Evolutionary conservation across 108 stramenopile species (phyloP).

Genomic region (Cylindrotheca closterium): DNA sequence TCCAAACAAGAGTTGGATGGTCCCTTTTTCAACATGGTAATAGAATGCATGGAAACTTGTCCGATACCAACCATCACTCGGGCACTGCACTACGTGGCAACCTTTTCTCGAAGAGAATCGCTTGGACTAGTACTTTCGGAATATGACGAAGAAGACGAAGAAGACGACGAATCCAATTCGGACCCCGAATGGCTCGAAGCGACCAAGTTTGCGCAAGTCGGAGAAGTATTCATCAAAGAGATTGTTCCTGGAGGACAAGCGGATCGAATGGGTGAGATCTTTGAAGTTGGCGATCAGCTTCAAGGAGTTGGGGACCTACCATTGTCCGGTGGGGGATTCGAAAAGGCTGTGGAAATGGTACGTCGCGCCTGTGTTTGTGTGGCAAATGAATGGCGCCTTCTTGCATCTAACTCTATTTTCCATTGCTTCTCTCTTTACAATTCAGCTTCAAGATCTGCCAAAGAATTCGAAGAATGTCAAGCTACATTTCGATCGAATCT

Average conservation of each 20-base stretch:
- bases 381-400: too few relatives aligned
- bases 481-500: constrained; percentile 73
- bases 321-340: constrained; percentile 63
- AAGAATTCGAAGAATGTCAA: constrained; percentile 40
- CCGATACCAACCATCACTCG: constrained; percentile 35
- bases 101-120: constrained; percentile 56
- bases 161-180: constrained; percentile 18
- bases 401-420: too few relatives aligned
- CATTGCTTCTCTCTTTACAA: too few relatives aligned
- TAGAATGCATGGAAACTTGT: constrained; percentile 59
- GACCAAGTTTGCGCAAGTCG: constrained; percentile 54
- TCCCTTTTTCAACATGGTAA: constrained; percentile 53
- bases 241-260: constrained; percentile 63
- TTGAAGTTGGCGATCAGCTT: constrained; percentile 78
- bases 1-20: not conserved
- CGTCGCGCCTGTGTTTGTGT: constrained; percentile 4
- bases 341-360: constrained; percentile 62
- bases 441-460: constrained; percentile 32
- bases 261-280: constrained; percentile 52
- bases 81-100: constrained; percentile 83
- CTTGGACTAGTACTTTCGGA: constrained; percentile 71
- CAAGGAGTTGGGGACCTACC: constrained; percentile 77
- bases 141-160: constrained; percentile 41
- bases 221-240: constrained; percentile 77
- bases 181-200: constrained; percentile 54